A percentile compares a stretch with the other conserved stretches of the same genome.
These are phyloP conservation scores for Pseudopithomyces chartarum DNA, from an alignment of 2,329 filamentous ascomycete species.

Conservation along the genomic window DNA sequence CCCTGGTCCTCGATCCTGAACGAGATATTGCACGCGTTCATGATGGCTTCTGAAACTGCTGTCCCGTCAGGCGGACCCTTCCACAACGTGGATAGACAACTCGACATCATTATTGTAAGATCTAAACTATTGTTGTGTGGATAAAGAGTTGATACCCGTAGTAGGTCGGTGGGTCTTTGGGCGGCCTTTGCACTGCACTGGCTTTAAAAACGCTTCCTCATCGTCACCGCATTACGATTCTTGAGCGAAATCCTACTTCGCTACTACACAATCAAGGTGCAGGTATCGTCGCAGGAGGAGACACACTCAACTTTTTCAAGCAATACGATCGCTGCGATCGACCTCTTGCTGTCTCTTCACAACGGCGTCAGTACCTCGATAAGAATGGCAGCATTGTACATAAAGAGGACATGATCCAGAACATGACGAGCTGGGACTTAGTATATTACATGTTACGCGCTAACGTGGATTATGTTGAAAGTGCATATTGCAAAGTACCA, in stretches of 20 bases:
- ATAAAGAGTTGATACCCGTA: conserved; percentile 7
- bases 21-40: background rate
- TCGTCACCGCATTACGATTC: conserved; percentile 32
- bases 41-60: conserved; percentile 3
- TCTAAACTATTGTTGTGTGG: background rate
- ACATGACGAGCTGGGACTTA: conserved; percentile 45
- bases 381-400: conserved; percentile 35
- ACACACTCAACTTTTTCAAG: conserved; percentile 36
- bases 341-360: conserved; percentile 29
- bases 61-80: conserved; percentile 16
- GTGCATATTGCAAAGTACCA: conserved; percentile 31
- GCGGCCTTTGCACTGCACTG: conserved; percentile 32
- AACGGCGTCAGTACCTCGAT: conserved; percentile 33
- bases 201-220: conserved; percentile 32
- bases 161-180: conserved; percentile 38
- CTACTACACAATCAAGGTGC: conserved; percentile 40
- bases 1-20: background rate
- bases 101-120: conserved; percentile 34
- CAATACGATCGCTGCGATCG: conserved; percentile 30
- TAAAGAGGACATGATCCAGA: conserved; percentile 35
- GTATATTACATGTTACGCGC: conserved; percentile 38
- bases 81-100: conserved; percentile 18
- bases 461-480: conserved; percentile 37
- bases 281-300: conserved; percentile 39
- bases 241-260: conserved; percentile 37